Base-by-base conservation (phyloP, 495 filamentous ascomycete genomes). In the Articulospora tetracladia region DNA sequence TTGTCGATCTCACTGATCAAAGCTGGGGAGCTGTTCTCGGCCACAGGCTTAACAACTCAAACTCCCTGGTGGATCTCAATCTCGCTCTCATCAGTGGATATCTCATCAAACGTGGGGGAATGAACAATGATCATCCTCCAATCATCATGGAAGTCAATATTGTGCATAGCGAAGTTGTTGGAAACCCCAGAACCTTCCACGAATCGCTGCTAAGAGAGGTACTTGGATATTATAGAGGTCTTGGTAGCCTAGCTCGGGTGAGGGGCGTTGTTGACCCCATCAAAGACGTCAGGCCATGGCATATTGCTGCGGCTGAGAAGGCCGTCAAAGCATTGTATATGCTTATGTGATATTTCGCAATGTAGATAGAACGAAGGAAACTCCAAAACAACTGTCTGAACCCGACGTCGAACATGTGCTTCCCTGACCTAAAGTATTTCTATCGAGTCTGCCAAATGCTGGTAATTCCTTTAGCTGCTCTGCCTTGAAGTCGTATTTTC, bases 1-100 rank as follows among this genome's bases (percentile, higher is more conserved):
- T 98, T 7, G 73, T 90, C 4, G 93, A 98, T 67, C 68, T 84
- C 27, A 83, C 82, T 22, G 93, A 98, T 57, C 87, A 92, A 55
- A 88, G 85, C 1, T 97, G 90, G 90, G 86, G 84, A 26, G 82
- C 92, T 22, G 73, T 96, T 17, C 75, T 92, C 47, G 74, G 79
- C 0, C 87, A 92, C 69, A 80, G 86, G n/a, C 79, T 91, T 19
- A 86, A 86, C 70, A 86, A 84, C 64, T 85, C 85, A 1, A 73
- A 78, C 1, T 84, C 83, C 12, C 70, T 87, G 22, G 80, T 80
- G 6, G 86, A 89, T 55, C 80, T 85, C 60, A 81, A 80, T 54
- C 84, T 86, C 23, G 78, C 83, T 3, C 75, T 93, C 25, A 80
- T 83, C 26, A 89, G 85, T 63, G 91, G 89, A 20, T 89, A 90